A percentile compares a stretch with the other conserved stretches of the same genome.
These are phyloP conservation scores for Agaricus subrufescens DNA, from an alignment of 768 basidiomycete genomes.

Conservation along the genomic window DNA sequence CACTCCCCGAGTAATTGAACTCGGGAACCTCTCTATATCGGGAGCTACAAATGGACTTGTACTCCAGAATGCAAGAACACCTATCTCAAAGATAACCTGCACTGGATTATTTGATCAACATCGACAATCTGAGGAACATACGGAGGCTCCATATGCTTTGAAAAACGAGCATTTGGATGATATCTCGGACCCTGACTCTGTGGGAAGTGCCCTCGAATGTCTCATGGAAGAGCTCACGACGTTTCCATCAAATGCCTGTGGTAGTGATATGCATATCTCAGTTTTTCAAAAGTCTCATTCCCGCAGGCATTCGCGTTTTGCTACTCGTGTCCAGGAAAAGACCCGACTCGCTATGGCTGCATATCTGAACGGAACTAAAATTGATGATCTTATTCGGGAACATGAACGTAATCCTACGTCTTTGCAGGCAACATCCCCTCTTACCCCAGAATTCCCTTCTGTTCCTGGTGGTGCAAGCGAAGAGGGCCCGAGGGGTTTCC, in stretches of 20 bases:
- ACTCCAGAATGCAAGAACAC: constrained; percentile 26
- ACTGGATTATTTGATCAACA: constrained; percentile 36
- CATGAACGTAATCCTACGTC: neutral
- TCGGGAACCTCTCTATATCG: constrained; percentile 19
- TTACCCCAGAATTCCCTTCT: neutral
- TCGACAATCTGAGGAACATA: constrained; percentile 19
- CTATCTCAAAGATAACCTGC: constrained; percentile 20
- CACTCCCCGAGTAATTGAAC: constrained; percentile 5
- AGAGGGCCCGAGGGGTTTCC: neutral
- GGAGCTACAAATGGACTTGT: constrained; percentile 33
- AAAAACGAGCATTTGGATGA: constrained; percentile 7
- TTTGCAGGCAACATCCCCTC: neutral
- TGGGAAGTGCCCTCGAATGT: neutral
- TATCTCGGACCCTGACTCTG: neutral
- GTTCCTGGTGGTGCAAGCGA: neutral
- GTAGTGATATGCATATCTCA: constrained; percentile 1
- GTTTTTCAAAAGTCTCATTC: neutral
- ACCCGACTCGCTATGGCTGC: constrained; percentile 14
- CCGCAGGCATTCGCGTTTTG: constrained; percentile 32
- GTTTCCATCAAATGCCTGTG: neutral
- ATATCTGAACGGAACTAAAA: neutral
- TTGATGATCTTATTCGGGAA: neutral
- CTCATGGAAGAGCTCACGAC: neutral
- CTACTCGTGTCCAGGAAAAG: constrained; percentile 39
- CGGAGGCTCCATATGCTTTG: neutral